Evolutionary conservation across 257 asterid species (phyloP).

Genomic region (Leonotis leonurus): DNA sequence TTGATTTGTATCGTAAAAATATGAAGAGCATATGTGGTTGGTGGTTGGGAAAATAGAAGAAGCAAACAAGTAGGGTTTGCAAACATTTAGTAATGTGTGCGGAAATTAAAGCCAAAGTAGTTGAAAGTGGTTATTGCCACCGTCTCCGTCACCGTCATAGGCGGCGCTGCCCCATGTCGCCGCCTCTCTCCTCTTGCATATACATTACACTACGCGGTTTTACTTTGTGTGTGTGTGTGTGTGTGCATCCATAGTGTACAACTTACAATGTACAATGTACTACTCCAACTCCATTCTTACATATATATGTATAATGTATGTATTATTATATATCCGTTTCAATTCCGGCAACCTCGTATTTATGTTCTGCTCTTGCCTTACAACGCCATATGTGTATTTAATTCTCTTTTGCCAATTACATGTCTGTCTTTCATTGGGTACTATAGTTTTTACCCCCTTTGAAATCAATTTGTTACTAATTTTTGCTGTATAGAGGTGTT

Average conservation of each 20-base stretch:
- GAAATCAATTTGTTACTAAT: no score
- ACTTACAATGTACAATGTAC: not conserved
- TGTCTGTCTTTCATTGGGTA: not conserved
- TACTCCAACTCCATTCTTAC: not conserved
- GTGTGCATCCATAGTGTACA: no score
- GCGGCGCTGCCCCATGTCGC: not conserved
- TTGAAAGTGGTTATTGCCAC: not conserved
- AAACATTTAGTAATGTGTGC: conserved; percentile 31
- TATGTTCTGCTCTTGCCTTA: not conserved
- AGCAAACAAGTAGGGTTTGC: not conserved
- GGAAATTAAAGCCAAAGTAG: conserved; percentile 17
- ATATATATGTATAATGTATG: no score
- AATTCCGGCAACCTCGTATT: not conserved
- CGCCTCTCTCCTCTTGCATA: not conserved
- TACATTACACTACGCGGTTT: not conserved
- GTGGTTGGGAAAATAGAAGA: conserved; percentile 14
- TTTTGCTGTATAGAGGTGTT: no score
- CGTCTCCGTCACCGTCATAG: not conserved
- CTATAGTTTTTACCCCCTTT: no score
- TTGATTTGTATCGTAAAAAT: no score
- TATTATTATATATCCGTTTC: not conserved
- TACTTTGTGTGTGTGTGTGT: no score
- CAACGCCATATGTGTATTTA: not conserved
- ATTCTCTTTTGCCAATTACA: not conserved
- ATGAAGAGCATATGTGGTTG: not conserved